Evolutionary conservation across 257 asterid genomes (phyloP).

Genomic region (Solanum bulbocastanum): DNA sequence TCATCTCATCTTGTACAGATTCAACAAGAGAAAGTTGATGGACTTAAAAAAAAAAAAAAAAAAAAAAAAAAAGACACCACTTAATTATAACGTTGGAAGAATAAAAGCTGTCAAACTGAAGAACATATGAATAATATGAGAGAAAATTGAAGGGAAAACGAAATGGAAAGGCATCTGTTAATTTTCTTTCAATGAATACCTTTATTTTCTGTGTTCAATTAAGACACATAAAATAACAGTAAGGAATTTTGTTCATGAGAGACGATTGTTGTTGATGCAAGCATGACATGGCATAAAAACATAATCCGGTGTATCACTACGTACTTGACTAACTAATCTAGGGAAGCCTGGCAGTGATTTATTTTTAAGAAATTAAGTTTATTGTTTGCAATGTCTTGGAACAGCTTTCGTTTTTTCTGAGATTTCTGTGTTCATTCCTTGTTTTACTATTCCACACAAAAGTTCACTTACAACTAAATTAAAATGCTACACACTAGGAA

Average conservation of each 20-base stretch:
- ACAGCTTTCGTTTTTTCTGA: not conserved
- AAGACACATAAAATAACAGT: not conserved
- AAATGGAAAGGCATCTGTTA: not conserved
- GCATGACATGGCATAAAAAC: not conserved
- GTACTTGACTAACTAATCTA: not conserved
- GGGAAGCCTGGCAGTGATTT: not conserved
- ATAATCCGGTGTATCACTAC: not conserved
- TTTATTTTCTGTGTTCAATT: not conserved
- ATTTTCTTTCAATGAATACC: not conserved
- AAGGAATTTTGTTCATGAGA: not conserved
- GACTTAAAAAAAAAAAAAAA: not conserved
- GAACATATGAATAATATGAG: not conserved
- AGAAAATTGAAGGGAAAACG: not conserved
- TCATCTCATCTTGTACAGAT: not conserved
- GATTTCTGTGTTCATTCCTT: not conserved
- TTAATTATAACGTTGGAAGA: not conserved
- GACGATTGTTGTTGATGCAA: not conserved
- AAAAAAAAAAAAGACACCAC: not conserved
- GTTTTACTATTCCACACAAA: not conserved
- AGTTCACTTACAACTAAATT: not conserved
- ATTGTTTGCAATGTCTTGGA: not conserved
- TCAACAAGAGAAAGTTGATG: not conserved
- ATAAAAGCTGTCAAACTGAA: not conserved
- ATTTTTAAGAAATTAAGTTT: not conserved
- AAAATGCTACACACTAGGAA: not conserved